A percentile compares a stretch with the other conserved stretches of the same genome.
Conservation (phyloP, 1,139 yeast species). For the Meyerozyma athensensis region DNA sequence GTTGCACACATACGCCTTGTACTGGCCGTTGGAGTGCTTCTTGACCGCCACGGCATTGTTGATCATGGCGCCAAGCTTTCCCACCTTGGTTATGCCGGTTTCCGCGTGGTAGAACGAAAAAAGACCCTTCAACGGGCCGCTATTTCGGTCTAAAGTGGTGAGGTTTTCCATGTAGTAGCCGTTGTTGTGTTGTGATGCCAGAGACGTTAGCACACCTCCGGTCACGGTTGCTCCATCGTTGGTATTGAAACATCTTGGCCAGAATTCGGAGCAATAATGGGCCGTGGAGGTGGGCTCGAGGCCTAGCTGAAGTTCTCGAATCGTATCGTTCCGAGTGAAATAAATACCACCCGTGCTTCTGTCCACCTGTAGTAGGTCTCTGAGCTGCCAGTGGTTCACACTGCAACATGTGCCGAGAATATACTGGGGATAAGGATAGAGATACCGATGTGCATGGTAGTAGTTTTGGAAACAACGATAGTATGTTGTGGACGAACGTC, state of each 20-base stretch:
- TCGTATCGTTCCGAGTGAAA: slow-evolving; percentile 30
- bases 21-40: slow-evolving; percentile 32
- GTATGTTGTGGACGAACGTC: slow-evolving; percentile 12
- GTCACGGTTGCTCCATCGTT: slow-evolving; percentile 55
- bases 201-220: slow-evolving; percentile 58
- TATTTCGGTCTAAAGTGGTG: slow-evolving; percentile 17
- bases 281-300: slow-evolving; percentile 20
- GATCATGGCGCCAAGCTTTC: slow-evolving; percentile 71
- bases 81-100: slow-evolving; percentile 43
- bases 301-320: slow-evolving; percentile 24
- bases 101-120: slow-evolving; percentile 53
- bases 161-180: slow-evolving; percentile 17
- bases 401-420: slow-evolving; percentile 21
- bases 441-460: slow-evolving; percentile 37
- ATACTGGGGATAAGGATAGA: slow-evolving; percentile 36
- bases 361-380: slow-evolving; percentile 62
- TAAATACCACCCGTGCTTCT: slow-evolving; percentile 24
- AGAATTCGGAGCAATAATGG: slow-evolving; percentile 44
- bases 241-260: slow-evolving; percentile 70
- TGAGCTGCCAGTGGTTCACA: slow-evolving; percentile 79
- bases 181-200: slow-evolving; percentile 15
- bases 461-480: slow-evolving; percentile 43
- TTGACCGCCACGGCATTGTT: slow-evolving; percentile 74
- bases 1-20: slow-evolving; percentile 67
- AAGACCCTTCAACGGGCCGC: slow-evolving; percentile 48